These are phyloP conservation scores for Thelephora terrestris DNA, from an alignment of 1,284 basidiomycete genomes.

Conservation along the genomic window DNA sequence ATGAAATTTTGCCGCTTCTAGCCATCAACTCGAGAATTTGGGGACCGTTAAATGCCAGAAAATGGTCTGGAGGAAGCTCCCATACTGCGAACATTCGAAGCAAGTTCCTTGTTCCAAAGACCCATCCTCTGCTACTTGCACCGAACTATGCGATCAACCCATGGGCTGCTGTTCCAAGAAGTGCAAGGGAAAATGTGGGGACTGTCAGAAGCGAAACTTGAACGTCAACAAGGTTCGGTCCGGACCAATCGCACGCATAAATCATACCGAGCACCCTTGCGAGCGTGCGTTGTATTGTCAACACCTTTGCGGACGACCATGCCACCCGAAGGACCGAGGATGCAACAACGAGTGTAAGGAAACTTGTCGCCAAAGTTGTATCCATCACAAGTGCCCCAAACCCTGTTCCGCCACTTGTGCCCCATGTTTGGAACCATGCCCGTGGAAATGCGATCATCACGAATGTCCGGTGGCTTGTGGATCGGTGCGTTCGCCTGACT, in stretches of 20 bases:
- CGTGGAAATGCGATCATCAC: conserved; percentile 50
- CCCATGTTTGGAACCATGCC: conserved; percentile 53
- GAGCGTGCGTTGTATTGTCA: conserved; percentile 44
- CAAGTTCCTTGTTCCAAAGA: conserved; percentile 37
- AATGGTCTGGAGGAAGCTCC: conserved; percentile 35
- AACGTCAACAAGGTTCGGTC: conserved; percentile 7
- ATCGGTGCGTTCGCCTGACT: conserved; percentile 29
- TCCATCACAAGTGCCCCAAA: conserved; percentile 37
- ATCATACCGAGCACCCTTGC: conserved; percentile 43
- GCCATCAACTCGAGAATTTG: conserved; percentile 37
- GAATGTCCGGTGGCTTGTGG: conserved; percentile 60
- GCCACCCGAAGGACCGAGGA: conserved; percentile 36
- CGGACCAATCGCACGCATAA: conserved; percentile 17
- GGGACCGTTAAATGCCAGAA: conserved; percentile 34
- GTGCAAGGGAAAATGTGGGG: conserved; percentile 39
- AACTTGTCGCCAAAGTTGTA: conserved; percentile 46
- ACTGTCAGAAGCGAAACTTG: conserved; percentile 34
- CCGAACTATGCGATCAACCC: conserved; percentile 29
- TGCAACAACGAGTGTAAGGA: conserved; percentile 37
- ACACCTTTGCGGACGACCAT: conserved; percentile 42
- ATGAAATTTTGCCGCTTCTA: conserved; percentile 18
- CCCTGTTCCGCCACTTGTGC: conserved; percentile 48
- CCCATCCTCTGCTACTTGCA: conserved; percentile 31
- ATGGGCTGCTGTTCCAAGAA: conserved; percentile 48
- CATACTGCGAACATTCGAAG: conserved; percentile 46